Conservation (phyloP, 2,329 filamentous ascomycete genomes). For the Immersiporthe knoxdaviesiana region DNA sequence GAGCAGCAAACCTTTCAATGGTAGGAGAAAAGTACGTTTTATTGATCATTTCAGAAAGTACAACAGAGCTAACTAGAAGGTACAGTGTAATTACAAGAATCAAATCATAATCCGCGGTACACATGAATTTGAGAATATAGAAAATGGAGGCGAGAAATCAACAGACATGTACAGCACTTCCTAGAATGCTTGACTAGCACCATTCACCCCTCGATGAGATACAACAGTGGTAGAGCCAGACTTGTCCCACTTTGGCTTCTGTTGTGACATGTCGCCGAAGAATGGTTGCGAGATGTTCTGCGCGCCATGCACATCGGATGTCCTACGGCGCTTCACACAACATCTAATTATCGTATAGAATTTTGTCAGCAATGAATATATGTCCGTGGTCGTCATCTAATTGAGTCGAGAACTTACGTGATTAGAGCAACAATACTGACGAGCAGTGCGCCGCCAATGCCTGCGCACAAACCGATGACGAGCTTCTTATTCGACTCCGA, state of each 20-base stretch:
- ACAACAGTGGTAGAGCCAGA: neutral
- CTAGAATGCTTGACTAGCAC: neutral
- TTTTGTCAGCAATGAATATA: neutral
- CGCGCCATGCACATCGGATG: neutral
- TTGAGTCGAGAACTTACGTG: slow-evolving; percentile 8
- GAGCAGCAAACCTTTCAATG: too few relatives aligned
- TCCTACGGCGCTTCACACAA: slow-evolving; percentile 1
- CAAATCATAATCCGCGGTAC: too few relatives aligned
- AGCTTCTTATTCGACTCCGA: slow-evolving; percentile 27
- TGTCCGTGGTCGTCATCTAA: neutral
- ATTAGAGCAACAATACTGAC: neutral
- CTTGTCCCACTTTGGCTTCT: neutral
- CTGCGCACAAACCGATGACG: slow-evolving; percentile 24
- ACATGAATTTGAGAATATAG: too few relatives aligned
- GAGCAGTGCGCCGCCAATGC: slow-evolving; percentile 23
- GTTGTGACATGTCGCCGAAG: neutral
- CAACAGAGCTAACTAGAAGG: too few relatives aligned
- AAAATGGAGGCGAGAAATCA: neutral
- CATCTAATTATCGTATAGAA: neutral
- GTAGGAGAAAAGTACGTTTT: too few relatives aligned
- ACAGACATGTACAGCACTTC: neutral
- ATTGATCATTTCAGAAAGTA: too few relatives aligned
- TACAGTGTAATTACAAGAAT: too few relatives aligned
- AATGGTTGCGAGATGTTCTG: neutral
- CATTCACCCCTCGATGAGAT: neutral